phyloP scores from a whole-genome alignment of 83 land plant genomes.

The Larix sibirica region DNA sequence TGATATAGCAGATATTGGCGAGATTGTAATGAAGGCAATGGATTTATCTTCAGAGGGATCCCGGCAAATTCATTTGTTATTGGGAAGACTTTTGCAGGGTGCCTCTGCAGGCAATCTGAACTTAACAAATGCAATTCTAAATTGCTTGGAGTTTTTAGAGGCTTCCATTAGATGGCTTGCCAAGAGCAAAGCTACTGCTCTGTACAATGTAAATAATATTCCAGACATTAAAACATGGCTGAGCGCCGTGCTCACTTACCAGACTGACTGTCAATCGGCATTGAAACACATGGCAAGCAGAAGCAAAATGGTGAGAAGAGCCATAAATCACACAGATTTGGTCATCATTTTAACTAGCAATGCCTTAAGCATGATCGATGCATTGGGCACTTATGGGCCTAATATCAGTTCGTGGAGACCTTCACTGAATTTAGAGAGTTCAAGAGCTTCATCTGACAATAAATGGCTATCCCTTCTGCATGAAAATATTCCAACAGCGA shows the following conservation, averaged over 20 bases:
- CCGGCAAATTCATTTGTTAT: neutral
- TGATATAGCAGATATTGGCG: neutral
- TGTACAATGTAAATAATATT: neutral
- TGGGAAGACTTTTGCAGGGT: neutral
- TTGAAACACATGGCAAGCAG: neutral
- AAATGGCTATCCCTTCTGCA: conserved; percentile 10
- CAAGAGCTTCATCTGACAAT: conserved; percentile 7
- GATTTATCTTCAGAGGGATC: neutral
- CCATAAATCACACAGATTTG: neutral
- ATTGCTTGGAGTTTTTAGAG: conserved; percentile 4
- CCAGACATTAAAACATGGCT: conserved; percentile 13
- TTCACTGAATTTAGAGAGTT: neutral
- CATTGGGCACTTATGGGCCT: conserved; percentile 3
- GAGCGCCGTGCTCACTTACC: conserved; percentile 21
- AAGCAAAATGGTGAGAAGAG: neutral
- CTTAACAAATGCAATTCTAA: neutral
- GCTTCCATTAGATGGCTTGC: neutral
- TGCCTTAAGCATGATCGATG: conserved; percentile 25
- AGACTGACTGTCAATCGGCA: conserved; percentile 15
- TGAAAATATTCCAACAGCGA: neutral
- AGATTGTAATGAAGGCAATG: neutral
- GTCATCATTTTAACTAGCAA: conserved; percentile 20
- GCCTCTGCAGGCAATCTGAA: neutral
- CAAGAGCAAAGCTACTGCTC: neutral
- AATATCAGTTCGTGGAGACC: conserved; percentile 10